Base-by-base conservation (phyloP, 345 rosid species). In the Rhodomyrtus tomentosa region DNA sequence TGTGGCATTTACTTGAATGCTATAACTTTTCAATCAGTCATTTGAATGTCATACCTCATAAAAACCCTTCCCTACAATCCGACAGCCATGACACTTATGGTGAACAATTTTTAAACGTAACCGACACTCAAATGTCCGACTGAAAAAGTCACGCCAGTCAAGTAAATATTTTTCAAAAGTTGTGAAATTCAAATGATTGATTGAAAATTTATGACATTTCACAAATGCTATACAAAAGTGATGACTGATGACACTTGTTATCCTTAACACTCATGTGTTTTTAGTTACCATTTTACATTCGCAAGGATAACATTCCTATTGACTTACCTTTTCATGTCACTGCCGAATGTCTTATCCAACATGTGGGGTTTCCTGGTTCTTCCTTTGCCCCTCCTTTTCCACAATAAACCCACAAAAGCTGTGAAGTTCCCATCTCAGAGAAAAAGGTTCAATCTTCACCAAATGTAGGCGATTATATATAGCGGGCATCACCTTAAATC, bases 191-290 rank as follows among this genome's bases (percentile, higher is more conserved):
- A 45, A 1, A 2, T 45, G 8, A 7, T 45, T 32, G 10, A 62
- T 62, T 62, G 22, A 32, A 32, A 59, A 62, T 11, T 32, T 1
- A 16, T 32, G 4, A 0, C 1, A 16, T 0, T 29, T 4, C 16
- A 15, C 18, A 32, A 62, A 5, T 0, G 2, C 0, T 4, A 0
- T 62, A 32, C 0, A 5, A 68, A 68, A 18, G 0, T 32, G 7
- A 18, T 18, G 6, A 32, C 6, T 32, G 7, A 18, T 18, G 6
- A 32, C 6, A 4, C 12, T 7, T 32, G 12, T 68, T 0, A 4
- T 68, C 21, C 10, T 62, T 16, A 16, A 16, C 76, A 11, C 38
- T 68, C n/a, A 36, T 36, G 38, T 68, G 18, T 18, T 36, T 68
- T 68, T 5, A 20, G 10, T 32, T 68, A 68, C 20, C 25, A 1